Evolutionary conservation across 2,329 filamentous ascomycete genomes (phyloP).

Genomic region (Metarhizium humberi): DNA sequence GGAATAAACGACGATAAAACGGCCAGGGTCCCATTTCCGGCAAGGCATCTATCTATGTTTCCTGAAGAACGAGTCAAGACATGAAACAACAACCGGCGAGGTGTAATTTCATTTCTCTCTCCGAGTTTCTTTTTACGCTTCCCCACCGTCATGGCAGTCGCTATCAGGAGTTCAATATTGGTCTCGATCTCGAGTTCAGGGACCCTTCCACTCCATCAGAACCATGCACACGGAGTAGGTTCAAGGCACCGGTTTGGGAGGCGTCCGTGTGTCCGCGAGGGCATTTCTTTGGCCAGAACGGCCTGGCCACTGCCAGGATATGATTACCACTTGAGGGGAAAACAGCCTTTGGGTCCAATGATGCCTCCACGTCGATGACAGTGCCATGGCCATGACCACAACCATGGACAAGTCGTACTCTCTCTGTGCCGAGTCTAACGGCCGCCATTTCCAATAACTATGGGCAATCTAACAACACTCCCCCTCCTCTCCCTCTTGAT

Average conservation of each 20-base stretch:
- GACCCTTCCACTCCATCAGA: background rate
- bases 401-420: too few species aligned
- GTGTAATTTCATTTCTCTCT: background rate
- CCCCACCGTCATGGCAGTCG: too few species aligned
- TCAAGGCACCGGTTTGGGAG: too few species aligned
- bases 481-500: background rate
- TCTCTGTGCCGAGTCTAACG: background rate
- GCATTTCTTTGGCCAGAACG: background rate
- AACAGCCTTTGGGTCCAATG: background rate
- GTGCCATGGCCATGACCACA: background rate
- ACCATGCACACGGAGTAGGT: background rate
- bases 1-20: background rate
- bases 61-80: background rate
- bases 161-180: background rate
- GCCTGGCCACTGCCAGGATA: background rate
- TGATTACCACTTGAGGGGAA: background rate
- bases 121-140: background rate
- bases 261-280: background rate
- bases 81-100: background rate
- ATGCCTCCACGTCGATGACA: background rate
- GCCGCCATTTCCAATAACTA: background rate
- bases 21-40: background rate
- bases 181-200: background rate
- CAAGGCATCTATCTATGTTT: background rate
- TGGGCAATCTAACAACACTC: background rate